Base-by-base conservation (phyloP, 2,329 filamentous ascomycete genomes). In the Monosporascus sp. region DNA sequence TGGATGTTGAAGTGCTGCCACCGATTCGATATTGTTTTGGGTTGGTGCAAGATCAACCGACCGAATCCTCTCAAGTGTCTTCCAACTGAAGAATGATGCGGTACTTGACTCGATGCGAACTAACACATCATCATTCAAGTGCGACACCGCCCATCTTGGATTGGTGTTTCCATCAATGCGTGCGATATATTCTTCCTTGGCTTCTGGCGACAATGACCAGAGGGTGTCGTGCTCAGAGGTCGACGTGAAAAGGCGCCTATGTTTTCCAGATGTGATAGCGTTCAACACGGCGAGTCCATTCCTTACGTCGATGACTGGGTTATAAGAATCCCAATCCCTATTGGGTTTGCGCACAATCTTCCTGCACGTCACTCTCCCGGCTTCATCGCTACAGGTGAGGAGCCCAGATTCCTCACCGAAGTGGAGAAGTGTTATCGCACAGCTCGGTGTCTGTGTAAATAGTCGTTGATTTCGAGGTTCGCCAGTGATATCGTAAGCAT, bases 311-410 rank as follows among this genome's bases (percentile, higher is more conserved):
- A 57, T 26, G 11, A 53, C 16, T 2, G 48, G 40, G 1, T 48
- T 35, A 6, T 17, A 26, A 5, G 53, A 40, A 9, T 52, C 52
- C 56, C 55, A 57, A 6, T 19, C 24, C 19, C 38, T 41, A 26
- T 27, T 40, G 1, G 35, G 19, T 35, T 35, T 35, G 1, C 9
- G 14, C 8, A 38, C 20, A 44, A 64, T 7, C 22, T 45, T 57
- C 11, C 61, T 52, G 7, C 37, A 51, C 5, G 52, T 59, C 20
- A 60, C 41, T 19, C 52, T 24, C 22, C 48, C 37, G 8, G 54
- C 47, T 7, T 41, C 37, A 27, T 66, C 62, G 9, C 50, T 52
- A 14, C 55, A 57, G 1, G 55, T 51, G 7, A 67, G 50, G 1
- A 57, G 37, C 1, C 26, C 27, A 20, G 20, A 43, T 4, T 35